Base-by-base conservation (phyloP, 371 early-diverging fungal genomes). In the Mucor ambiguus region DNA sequence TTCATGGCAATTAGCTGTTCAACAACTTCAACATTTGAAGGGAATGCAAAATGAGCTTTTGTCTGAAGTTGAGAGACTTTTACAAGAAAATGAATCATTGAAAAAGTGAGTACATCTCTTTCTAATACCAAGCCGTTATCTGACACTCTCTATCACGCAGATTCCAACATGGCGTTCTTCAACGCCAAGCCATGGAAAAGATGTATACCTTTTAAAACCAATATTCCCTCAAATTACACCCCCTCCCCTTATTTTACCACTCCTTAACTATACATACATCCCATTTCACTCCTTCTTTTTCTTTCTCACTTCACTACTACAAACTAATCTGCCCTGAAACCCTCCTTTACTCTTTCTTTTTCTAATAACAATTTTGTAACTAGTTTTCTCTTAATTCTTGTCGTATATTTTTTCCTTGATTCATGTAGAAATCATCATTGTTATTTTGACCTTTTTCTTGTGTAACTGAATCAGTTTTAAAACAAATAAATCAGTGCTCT, bases 111-210 rank as follows among this genome's bases (percentile, higher is more conserved):
- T 61, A 7, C 33, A n/a, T 4, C 29, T 60, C 28, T 11, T 18
- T 56, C 30, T 29, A 24, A 10, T 26, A 26, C n/a, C 24, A 10
- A 26, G 7, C 1, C 26, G 43, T 26, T 18, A 55, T 52, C 18
- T 56, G 16, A 29, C 26, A 28, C 20, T 22, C 30, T 6, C 10
- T 10, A 18, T 20, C 11, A 10, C 66, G 7, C 67, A 82, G 82
- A 52, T 82, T 82, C 37, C 82, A 82, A 58, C 82, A 82, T 64
- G 72, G 77, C n/a, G 73, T 82, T 35, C 65, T 82, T 38, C 82
- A 82, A 58, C 67, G 82, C 60, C 82, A 82, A 72, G 82, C 82
- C 46, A 79, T 82, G 77, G 82, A 82, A 65, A 82, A 82, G 70
- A 79, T 78, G 75, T 82, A 82, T 68, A 79, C 72, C 59, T 82